These are phyloP conservation scores for Ceratorhiza oryzae-sativae DNA, from an alignment of 1,284 basidiomycete species.

Conservation along the genomic window DNA sequence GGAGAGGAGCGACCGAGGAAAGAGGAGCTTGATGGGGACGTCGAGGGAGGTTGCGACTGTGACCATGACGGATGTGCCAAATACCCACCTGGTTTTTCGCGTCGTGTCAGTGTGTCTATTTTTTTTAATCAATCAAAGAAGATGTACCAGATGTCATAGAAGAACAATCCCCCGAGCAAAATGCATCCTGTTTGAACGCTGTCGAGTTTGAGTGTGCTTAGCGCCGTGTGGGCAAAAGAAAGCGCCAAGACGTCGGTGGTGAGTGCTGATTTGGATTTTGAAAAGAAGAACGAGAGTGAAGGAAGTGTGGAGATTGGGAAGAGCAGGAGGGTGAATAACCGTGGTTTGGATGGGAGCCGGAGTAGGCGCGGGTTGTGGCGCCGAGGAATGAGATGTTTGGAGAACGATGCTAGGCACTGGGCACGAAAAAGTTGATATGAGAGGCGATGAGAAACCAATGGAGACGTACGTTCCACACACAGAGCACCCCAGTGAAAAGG, in stretches of 20 bases:
- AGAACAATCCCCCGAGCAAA: constrained; percentile 79
- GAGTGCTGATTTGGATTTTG: constrained; percentile 65
- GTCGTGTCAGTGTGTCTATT: too few relatives aligned
- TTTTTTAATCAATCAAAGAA: background rate
- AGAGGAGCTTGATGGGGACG: constrained; percentile 92
- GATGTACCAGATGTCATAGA: constrained; percentile 90
- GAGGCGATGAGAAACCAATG: background rate
- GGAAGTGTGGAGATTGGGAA: constrained; percentile 70
- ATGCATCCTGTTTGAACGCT: constrained; percentile 89
- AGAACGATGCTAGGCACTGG: constrained; percentile 10
- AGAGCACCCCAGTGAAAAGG: constrained; percentile 65
- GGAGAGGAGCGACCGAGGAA: constrained; percentile 76
- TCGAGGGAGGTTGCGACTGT: constrained; percentile 92
- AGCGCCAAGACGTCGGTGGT: constrained; percentile 84
- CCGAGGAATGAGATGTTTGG: background rate
- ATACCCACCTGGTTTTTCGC: constrained; percentile 13
- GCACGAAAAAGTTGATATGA: background rate
- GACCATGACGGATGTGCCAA: constrained; percentile 64
- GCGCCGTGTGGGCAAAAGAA: constrained; percentile 83
- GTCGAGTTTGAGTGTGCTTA: constrained; percentile 86
- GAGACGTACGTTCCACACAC: constrained; percentile 70
- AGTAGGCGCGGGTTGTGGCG: constrained; percentile 6
- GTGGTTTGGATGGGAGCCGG: constrained; percentile 50
- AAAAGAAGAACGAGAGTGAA: constrained; percentile 71
- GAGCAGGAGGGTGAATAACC: constrained; percentile 62